Conservation (phyloP, 495 filamentous ascomycete genomes). For the Talaromyces borbonicus region DNA sequence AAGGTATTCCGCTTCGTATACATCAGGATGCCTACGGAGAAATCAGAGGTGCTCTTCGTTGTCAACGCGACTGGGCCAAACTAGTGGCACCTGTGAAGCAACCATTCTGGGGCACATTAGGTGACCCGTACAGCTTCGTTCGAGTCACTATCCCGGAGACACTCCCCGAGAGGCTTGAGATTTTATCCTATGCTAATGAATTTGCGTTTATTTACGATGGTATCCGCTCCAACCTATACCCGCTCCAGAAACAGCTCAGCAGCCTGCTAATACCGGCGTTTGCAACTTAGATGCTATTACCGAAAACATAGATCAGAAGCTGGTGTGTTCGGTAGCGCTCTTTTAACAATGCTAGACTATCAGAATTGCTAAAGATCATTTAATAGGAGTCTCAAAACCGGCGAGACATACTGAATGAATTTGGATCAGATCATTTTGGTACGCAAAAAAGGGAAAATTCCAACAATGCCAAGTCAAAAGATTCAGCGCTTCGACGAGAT, state of each 20-base stretch:
- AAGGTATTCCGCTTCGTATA: not conserved
- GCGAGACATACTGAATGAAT: not conserved
- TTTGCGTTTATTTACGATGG: slow-evolving; percentile 2
- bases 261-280: not conserved
- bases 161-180: slow-evolving; percentile 1
- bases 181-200: slow-evolving; percentile 1
- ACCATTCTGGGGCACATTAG: slow-evolving; percentile 3
- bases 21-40: not conserved
- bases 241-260: not conserved
- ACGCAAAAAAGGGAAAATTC: not conserved
- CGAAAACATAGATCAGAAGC: not conserved
- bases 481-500: not conserved
- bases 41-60: not conserved
- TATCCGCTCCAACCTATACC: not conserved
- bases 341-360: no score
- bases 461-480: not conserved
- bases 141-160: slow-evolving; percentile 2
- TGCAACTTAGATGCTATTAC: not conserved
- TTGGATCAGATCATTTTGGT: not conserved
- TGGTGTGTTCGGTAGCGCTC: not conserved
- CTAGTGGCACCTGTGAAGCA: not conserved
- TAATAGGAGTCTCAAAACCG: not conserved
- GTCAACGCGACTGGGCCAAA: slow-evolving; percentile 1
- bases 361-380: not conserved
- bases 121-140: slow-evolving; percentile 2